phyloP scores from a whole-genome alignment of 805 yeast genomes.

The Pichia kluyveri region DNA sequence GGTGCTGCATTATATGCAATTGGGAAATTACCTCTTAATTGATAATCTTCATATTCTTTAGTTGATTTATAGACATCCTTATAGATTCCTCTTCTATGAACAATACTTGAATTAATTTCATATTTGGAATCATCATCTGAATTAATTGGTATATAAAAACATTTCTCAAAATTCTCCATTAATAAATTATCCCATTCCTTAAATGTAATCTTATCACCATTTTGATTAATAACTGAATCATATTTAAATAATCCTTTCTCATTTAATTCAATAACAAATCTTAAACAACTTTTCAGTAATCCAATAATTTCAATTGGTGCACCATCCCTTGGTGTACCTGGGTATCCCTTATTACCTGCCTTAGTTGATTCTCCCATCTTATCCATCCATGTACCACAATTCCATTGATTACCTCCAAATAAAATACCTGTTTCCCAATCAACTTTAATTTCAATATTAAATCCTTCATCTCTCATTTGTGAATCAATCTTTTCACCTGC shows the following conservation, averaged over 20 bases:
- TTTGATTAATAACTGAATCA: constrained; percentile 45
- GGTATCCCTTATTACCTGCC: constrained; percentile 83
- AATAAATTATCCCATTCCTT: constrained; percentile 65
- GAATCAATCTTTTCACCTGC: constrained; percentile 85
- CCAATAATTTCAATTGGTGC: constrained; percentile 93
- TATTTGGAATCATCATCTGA: constrained; percentile 51
- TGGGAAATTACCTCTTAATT: constrained; percentile 83
- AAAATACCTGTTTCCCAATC: constrained; percentile 88
- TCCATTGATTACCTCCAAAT: constrained; percentile 84
- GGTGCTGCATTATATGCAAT: constrained; percentile 95
- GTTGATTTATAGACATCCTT: constrained; percentile 79
- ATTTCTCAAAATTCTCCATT: constrained; percentile 66
- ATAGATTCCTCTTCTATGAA: constrained; percentile 89
- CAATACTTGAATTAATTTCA: constrained; percentile 52
- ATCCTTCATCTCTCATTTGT: constrained; percentile 90
- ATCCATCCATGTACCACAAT: constrained; percentile 99
- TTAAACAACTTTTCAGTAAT: constrained; percentile 67
- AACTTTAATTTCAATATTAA: constrained; percentile 68
- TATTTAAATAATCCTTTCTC: constrained; percentile 47
- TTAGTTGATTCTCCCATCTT: constrained; percentile 92
- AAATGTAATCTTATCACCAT: constrained; percentile 50
- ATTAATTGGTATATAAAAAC: constrained; percentile 66
- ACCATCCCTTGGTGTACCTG: constrained; percentile 97
- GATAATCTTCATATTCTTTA: constrained; percentile 89
- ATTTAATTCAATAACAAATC: constrained; percentile 64